phyloP scores from a whole-genome alignment of 305 asterid species.

The Coffea humblotiana region DNA sequence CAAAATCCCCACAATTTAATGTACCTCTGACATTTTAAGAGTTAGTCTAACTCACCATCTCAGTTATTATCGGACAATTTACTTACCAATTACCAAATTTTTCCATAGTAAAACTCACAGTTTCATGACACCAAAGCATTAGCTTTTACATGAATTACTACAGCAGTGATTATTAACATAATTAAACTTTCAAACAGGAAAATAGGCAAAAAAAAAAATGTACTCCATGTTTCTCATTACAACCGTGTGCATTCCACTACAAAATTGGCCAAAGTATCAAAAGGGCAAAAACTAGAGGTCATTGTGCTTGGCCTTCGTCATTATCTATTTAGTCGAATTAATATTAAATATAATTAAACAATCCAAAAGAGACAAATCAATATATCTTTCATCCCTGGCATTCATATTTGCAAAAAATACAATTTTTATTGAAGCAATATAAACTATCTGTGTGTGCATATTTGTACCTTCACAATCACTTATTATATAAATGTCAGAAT shows the following conservation, averaged over 20 bases:
- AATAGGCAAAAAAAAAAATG: neutral
- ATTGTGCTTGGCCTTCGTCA: neutral
- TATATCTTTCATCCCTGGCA: neutral
- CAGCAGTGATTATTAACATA: neutral
- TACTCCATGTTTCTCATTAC: neutral
- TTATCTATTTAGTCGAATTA: neutral
- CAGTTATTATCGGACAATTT: neutral
- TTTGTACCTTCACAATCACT: slow-evolving; percentile 46
- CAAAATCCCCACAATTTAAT: too few species aligned
- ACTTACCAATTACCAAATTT: neutral
- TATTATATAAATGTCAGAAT: slow-evolving; percentile 39
- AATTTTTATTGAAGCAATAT: neutral
- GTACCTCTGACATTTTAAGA: too few species aligned
- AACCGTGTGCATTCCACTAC: neutral
- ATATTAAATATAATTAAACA: too few species aligned
- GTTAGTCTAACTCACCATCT: too few species aligned
- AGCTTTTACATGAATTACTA: neutral
- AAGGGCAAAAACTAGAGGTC: neutral
- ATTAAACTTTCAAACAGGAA: too few species aligned
- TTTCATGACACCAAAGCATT: neutral
- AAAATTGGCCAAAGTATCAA: neutral
- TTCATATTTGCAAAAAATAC: neutral
- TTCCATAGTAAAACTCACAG: too few species aligned
- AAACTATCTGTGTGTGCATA: neutral
- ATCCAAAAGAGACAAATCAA: neutral